Percentiles rank a stretch among this genome's conserved stretches.
phyloP scores from a whole-genome alignment of 2,329 filamentous ascomycete species.

The Cladophialophora psammophila region DNA sequence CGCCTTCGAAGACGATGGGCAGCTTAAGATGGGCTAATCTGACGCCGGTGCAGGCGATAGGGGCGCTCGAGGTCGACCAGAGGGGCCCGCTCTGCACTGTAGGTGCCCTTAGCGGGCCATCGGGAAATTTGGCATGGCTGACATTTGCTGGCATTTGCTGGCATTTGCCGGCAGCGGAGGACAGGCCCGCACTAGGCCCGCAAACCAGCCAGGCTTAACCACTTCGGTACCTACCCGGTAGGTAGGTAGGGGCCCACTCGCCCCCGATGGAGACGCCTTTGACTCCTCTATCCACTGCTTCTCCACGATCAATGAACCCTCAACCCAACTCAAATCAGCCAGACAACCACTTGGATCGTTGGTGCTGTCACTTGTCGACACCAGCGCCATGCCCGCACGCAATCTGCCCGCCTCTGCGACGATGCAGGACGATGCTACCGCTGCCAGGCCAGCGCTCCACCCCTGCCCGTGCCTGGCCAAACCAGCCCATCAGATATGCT shows the following conservation, averaged over 20 bases:
- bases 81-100: not conserved
- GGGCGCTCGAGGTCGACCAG: no score
- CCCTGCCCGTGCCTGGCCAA: constrained; percentile 13
- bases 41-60: constrained; percentile 19
- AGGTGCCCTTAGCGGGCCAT: constrained; percentile 23
- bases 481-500: constrained; percentile 23
- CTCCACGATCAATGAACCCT: constrained; percentile 27
- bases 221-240: no score
- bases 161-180: constrained; percentile 29
- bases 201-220: not conserved
- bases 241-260: no score
- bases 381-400: constrained; percentile 29
- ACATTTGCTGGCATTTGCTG: constrained; percentile 34
- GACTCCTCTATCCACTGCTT: constrained; percentile 9
- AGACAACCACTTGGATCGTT: constrained; percentile 24
- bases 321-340: constrained; percentile 27
- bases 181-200: constrained; percentile 20
- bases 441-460: constrained; percentile 27
- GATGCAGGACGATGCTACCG: constrained; percentile 19
- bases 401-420: constrained; percentile 23
- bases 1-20: not conserved
- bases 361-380: constrained; percentile 20
- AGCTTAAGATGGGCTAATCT: constrained; percentile 20
- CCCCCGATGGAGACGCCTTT: no score
- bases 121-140: constrained; percentile 36